Percentiles rank a stretch among this genome's conserved stretches.
These are phyloP conservation scores for Arctium lappa DNA, from an alignment of 129 eudicot species.

Conservation along the genomic window DNA sequence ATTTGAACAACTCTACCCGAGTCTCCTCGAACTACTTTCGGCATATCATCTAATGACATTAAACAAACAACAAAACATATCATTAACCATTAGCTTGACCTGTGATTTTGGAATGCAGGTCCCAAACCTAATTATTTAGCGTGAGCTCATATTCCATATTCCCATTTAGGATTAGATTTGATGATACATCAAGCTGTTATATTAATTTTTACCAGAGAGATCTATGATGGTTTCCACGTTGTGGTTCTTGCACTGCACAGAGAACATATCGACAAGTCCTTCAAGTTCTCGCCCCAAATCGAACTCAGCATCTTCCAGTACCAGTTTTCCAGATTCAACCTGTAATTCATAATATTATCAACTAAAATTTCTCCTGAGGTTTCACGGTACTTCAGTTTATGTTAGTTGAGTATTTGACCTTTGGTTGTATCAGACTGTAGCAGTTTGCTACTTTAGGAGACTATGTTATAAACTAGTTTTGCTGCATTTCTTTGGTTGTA, in stretches of 20 bases:
- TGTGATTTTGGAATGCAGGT: not conserved
- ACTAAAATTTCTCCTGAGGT: slow-evolving; percentile 7
- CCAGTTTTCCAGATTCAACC: slow-evolving; percentile 97
- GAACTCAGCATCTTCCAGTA: slow-evolving; percentile 80
- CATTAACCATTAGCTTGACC: slow-evolving; percentile 8
- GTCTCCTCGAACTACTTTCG: slow-evolving; percentile 75
- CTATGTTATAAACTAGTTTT: not conserved
- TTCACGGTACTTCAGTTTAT: not conserved
- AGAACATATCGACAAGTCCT: slow-evolving; percentile 95
- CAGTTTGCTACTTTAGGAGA: not conserved
- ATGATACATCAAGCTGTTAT: not conserved
- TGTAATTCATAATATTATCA: slow-evolving; percentile 14
- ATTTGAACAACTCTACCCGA: slow-evolving; percentile 92
- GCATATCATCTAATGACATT: slow-evolving; percentile 74
- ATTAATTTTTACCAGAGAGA: slow-evolving; percentile 62
- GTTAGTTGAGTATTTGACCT: not conserved
- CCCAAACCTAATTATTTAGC: not conserved
- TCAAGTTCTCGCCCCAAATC: slow-evolving; percentile 93
- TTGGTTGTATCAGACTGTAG: not conserved
- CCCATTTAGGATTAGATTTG: not conserved
- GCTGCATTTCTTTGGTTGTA: not conserved
- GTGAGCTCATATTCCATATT: not conserved
- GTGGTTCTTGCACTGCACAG: slow-evolving; percentile 89
- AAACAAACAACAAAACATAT: slow-evolving; percentile 9
- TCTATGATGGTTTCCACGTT: slow-evolving; percentile 87